Base-by-base conservation (phyloP, 208 protist genomes). In the Acanthamoeba polyphaga region DNA sequence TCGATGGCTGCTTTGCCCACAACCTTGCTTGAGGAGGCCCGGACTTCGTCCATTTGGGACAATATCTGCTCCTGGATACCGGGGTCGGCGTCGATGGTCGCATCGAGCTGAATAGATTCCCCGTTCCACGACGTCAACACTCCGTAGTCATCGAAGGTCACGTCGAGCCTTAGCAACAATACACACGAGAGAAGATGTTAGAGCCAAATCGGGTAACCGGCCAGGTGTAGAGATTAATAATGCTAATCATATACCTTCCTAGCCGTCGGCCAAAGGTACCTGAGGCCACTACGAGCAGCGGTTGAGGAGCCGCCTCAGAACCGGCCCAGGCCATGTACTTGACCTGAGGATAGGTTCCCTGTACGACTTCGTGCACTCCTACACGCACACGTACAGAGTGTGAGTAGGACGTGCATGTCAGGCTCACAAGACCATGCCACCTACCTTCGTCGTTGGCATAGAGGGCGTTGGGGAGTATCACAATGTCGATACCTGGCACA, bases 371-470 rank as follows among this genome's bases (percentile, higher is more conserved):
- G n/a, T 70, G n/a, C 32, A 49, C 51, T 3, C 55, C 51, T 70
- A 15, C 9, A 2, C 34, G 46, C 27, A 82, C 34, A 85, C 60
- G n/a, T 2, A 85, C 38, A 6, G 3, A 1, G 24, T 17, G 19
- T 66, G 60, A 10, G 60, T 10, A 2, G 1, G 27, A 38, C 66
- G 27, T 32, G 66, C 19, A 27, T 62, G 55, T 13, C 2, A 13
- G 19, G 9, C 55, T 58, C 12, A 8, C 53, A 19, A 1, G 53
- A 58, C 9, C 5, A 17, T 0, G 15, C 12, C 12, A 1, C 13
- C 53, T 38, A 72, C 66, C 66, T 72, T 72, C 66, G 19, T 80
- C 46, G 38, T 72, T 93, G 38, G 62, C 88, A 15, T 93, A 93
- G 34, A 93, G 32, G 2, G 10, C 0, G 19, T 53, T 51, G 24